Conservation (phyloP, 2,329 filamentous ascomycete species). For the Trichoderma endophyticum region DNA sequence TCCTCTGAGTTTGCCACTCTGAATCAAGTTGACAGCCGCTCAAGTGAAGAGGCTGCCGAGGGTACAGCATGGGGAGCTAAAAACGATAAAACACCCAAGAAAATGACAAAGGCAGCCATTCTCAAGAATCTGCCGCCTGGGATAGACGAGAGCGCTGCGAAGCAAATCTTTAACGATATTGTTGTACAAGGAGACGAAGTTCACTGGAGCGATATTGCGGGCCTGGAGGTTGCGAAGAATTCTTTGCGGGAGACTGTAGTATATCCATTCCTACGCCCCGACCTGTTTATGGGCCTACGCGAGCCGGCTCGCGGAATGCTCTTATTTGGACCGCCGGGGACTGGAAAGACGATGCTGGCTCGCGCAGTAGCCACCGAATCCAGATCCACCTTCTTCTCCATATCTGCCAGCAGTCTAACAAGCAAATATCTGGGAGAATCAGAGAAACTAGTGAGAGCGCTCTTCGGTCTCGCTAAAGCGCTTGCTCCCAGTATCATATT, state of each 20-base stretch:
- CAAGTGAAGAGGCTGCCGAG: conserved; percentile 41
- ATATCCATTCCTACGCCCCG: conserved; percentile 91
- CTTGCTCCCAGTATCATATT: conserved; percentile 96
- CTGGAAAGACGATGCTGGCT: conserved; percentile 97
- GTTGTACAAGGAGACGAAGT: conserved; percentile 93
- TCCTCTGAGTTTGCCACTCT: background rate
- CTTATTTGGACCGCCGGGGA: conserved; percentile 94
- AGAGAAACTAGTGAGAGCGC: conserved; percentile 89
- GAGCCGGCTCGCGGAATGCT: conserved; percentile 95
- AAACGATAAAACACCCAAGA: conserved; percentile 51
- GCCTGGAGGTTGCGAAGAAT: conserved; percentile 83
- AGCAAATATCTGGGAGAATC: conserved; percentile 96
- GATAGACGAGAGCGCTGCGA: conserved; percentile 76
- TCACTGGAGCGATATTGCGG: conserved; percentile 90
- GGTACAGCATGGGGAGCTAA: conserved; percentile 18
- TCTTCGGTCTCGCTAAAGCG: conserved; percentile 85
- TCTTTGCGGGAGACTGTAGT: conserved; percentile 94
- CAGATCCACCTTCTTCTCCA: conserved; percentile 92
- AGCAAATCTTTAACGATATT: conserved; percentile 93
- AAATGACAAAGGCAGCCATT: conserved; percentile 57
- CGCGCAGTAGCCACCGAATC: conserved; percentile 90
- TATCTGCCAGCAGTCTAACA: conserved; percentile 89
- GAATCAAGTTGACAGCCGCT: conserved; percentile 38
- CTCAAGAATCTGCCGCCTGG: conserved; percentile 77
- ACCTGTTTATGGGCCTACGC: conserved; percentile 91